Evolutionary conservation across 768 basidiomycete species (phyloP).

Genomic region (Termitomyces bulborhizus): DNA sequence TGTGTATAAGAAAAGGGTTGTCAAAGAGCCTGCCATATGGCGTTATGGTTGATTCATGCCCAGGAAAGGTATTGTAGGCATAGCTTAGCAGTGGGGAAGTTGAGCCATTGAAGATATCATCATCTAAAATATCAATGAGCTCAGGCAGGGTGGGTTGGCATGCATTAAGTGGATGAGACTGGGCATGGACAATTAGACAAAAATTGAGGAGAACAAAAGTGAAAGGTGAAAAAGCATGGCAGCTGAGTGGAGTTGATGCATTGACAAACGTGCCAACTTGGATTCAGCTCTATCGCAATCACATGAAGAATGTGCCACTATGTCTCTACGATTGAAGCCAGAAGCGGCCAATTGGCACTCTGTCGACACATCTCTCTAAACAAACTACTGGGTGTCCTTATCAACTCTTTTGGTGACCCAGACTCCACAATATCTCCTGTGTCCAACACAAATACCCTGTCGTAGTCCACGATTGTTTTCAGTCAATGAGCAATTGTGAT

Average conservation of each 20-base stretch:
- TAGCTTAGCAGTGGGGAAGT: background rate
- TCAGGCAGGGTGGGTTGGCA: background rate
- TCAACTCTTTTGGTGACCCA: slow-evolving; percentile 55
- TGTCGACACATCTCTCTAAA: slow-evolving; percentile 67
- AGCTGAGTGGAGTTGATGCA: background rate
- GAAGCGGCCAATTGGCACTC: slow-evolving; percentile 47
- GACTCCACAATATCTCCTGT: slow-evolving; percentile 69
- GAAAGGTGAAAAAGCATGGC: slow-evolving; percentile 8
- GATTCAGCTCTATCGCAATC: slow-evolving; percentile 5
- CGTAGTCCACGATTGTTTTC: slow-evolving; percentile 72
- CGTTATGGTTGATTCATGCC: slow-evolving; percentile 1
- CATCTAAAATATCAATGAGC: slow-evolving; percentile 10
- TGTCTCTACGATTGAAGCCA: slow-evolving; percentile 20
- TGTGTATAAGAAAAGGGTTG: slow-evolving; percentile 1
- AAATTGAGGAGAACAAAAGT: slow-evolving; percentile 2
- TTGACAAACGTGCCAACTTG: background rate
- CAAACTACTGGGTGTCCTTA: slow-evolving; percentile 45
- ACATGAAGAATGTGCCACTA: slow-evolving; percentile 9
- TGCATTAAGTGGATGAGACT: slow-evolving; percentile 9
- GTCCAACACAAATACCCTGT: slow-evolving; percentile 68
- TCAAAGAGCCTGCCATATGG: slow-evolving; percentile 9
- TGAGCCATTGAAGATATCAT: slow-evolving; percentile 8
- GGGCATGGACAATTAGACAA: slow-evolving; percentile 9
- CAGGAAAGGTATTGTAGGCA: slow-evolving; percentile 3
- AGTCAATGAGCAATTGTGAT: slow-evolving; percentile 82